Base-by-base conservation (phyloP, 2,329 filamentous ascomycete species). In the Fusarium sp. region DNA sequence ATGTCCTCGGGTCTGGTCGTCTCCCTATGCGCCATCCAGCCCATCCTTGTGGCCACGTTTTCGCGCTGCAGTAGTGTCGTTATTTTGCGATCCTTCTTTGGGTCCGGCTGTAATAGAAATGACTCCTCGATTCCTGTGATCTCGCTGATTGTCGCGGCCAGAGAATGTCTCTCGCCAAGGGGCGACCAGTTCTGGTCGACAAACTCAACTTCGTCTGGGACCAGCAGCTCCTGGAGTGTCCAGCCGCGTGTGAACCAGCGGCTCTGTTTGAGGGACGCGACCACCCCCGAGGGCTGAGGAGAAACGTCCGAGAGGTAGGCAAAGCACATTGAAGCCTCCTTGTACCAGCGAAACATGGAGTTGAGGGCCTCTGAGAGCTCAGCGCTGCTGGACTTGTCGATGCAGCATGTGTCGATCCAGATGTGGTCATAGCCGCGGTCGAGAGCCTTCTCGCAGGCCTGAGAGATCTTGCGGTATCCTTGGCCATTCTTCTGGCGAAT, bases 1-100 rank as follows among this genome's bases (percentile, higher is more conserved):
- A 75, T 69, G 67, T 84, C 82, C 42, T 83, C 78, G 35, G 52
- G 16, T 11, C 79, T 77, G 1, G 71, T 78, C 5, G 80, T 82
- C 47, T 79, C 63, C 18, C 82, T 76, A 20, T 71, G 64, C 7
- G 81, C 72, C n/a, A 80, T 81, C 82, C 82, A 84, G 20, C 78
- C 78, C 81, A 84, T 83, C 57, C 79, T 74, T 47, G 76, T 68
- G 18, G 82, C 81, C 57, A 79, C 65, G 65, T 76, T 79, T 69
- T 78, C 77, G 63, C 71, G 70, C 52, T 75, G 68, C 27, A 79
- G 61, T 31, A 77, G 57, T 47, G 56, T 66, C 47, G 68, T 59
- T 63, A 77, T 75, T 50, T 63, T 74, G 38, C 67, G 72, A 45
- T 65, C 59, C 63, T 70, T 77, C 27, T 73, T 71, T 25, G 54